Conservation (phyloP, 345 rosid species). For the Syzygium jambos region DNA sequence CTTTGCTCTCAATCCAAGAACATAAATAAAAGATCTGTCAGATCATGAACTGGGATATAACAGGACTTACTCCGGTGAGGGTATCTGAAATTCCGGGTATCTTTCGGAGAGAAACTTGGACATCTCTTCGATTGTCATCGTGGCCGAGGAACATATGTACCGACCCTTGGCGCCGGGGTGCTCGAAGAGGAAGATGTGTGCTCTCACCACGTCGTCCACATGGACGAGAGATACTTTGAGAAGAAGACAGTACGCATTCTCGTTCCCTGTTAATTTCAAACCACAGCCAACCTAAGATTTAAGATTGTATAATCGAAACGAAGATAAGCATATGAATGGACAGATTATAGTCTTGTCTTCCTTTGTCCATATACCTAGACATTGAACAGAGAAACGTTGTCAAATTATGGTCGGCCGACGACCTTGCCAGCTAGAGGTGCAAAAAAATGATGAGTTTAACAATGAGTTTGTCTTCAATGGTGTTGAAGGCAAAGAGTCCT, state of each 20-base stretch:
- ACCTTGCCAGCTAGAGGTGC: too few relatives aligned
- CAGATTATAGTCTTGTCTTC: background rate
- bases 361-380: background rate
- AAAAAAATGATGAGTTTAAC: too few relatives aligned
- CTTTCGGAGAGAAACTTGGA: conserved; percentile 15
- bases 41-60: background rate
- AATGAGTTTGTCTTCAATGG: too few relatives aligned
- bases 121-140: conserved; percentile 7
- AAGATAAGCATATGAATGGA: background rate
- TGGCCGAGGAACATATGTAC: conserved; percentile 22
- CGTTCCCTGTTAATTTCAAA: background rate
- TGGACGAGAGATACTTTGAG: conserved; percentile 13
- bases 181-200: conserved; percentile 35
- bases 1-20: background rate
- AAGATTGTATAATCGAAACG: background rate
- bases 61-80: conserved; percentile 12
- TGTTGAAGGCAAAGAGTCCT: too few relatives aligned
- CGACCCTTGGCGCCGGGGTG: conserved; percentile 25
- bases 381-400: background rate
- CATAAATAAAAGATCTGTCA: background rate
- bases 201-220: conserved; percentile 27
- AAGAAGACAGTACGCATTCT: background rate
- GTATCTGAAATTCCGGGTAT: conserved; percentile 15
- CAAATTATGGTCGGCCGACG: background rate
- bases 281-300: background rate